Evolutionary conservation across 495 filamentous ascomycete genomes (phyloP), one percentile per base, ranked within the genome.

Genomic region (Penicillium bialowiezense): DNA sequence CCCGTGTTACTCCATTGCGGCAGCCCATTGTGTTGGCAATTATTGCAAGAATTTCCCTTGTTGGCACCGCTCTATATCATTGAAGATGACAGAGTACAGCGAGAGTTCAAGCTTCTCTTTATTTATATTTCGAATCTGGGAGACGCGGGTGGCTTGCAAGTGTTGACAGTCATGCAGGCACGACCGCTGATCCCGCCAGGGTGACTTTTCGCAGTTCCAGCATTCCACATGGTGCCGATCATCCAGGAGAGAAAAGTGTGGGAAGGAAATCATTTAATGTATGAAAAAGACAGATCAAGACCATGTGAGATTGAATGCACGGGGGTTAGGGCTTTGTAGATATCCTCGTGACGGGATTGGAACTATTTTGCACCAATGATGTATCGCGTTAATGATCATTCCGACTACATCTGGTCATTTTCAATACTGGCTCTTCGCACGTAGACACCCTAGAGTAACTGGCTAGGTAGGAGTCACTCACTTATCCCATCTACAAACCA

Each of bases 151-250:
- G 7, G 3, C 19, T 32, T 10, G 3, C 18, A 32, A 10, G 9
- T 14, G n/a, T 28, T 10, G 6, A 8, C 21, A 10, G 38, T 50
- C 47, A 50, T 14, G 38, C 29, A 24, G 29, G n/a, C 12, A 15
- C 13, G 31, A 18, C 47, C 33, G 29, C 38, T 41, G 47, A 18
- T 28, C 38, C 5, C 35, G 14, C 28, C 17, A 35, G n/a, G 20
- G 47, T 50, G 47, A 42, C 26, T 6, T 29, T 24, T 26, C 38
- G 33, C 41, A 20, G 5, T 34, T 34, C 20, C 5, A 7, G 18
- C 47, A 42, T 42, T 50, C 38, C 29, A 19, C 26, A 32, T 26
- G 23, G 23, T 41, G 58, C 32, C 51, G 58, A 56, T 59, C 52
- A 18, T n/a, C 51, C 47, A 44, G 44, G 41, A 17, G 44, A 44